These are phyloP conservation scores for Dryas integrifolia DNA, from an alignment of 331 rosid genomes.

Conservation along the genomic window DNA sequence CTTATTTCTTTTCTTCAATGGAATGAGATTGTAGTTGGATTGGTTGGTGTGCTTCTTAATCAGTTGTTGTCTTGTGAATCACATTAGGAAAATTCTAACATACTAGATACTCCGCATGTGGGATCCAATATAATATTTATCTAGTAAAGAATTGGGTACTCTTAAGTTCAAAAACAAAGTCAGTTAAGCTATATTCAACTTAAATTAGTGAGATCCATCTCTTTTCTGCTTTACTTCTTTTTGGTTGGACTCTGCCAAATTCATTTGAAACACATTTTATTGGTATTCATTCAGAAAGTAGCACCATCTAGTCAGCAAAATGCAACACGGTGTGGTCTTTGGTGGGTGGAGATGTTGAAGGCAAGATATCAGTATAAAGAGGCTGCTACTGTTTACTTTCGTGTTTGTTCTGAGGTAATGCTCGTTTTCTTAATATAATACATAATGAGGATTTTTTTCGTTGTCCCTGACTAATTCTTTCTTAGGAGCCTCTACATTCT, in stretches of 20 bases:
- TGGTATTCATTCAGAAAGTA: constrained; percentile 62
- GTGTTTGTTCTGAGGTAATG: constrained; percentile 89
- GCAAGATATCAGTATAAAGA: constrained; percentile 74
- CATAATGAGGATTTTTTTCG: constrained; percentile 20
- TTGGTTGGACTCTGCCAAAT: background rate
- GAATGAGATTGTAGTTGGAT: too few species aligned
- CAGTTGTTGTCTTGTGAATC: background rate
- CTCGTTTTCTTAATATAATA: constrained; percentile 11
- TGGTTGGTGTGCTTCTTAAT: background rate
- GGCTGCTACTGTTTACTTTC: constrained; percentile 88
- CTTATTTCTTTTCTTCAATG: too few species aligned
- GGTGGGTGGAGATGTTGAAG: constrained; percentile 97
- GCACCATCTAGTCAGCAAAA: constrained; percentile 80
- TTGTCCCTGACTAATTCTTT: constrained; percentile 33
- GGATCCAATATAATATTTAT: too few species aligned
- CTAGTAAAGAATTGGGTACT: too few species aligned
- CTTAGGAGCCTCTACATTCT: constrained; percentile 79
- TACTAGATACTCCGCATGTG: too few species aligned
- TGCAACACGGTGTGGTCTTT: constrained; percentile 87
- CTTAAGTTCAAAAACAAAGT: too few species aligned
- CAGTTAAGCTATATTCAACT: too few species aligned
- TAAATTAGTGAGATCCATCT: too few species aligned
- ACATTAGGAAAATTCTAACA: background rate
- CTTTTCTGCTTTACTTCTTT: background rate
- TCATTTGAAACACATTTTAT: constrained; percentile 20